phyloP scores from a whole-genome alignment of 805 yeast species.

The Starmerella etchellsii region DNA sequence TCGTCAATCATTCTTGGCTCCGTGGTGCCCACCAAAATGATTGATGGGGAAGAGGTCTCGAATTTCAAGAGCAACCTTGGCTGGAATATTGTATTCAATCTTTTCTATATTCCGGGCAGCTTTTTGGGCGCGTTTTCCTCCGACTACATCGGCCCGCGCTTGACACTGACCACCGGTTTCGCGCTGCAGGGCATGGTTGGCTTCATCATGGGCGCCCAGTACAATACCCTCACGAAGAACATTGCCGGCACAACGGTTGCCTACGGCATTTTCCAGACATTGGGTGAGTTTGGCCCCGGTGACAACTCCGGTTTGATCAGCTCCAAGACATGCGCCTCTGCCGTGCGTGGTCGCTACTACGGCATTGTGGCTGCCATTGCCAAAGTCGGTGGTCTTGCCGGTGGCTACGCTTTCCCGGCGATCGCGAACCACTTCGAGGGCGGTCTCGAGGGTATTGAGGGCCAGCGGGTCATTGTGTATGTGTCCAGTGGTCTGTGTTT shows the following conservation, averaged over 20 bases:
- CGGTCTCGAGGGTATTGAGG: conserved; percentile 31
- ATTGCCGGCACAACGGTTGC: conserved; percentile 73
- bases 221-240: conserved; percentile 41
- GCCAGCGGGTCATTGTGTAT: conserved; percentile 68
- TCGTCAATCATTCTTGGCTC: conserved; percentile 58
- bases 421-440: conserved; percentile 52
- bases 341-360: conserved; percentile 82
- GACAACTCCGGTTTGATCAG: conserved; percentile 82
- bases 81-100: conserved; percentile 80
- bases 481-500: conserved; percentile 66
- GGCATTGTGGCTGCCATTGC: conserved; percentile 87
- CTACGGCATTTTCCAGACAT: conserved; percentile 73
- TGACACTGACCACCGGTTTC: conserved; percentile 60
- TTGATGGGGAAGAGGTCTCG: conserved; percentile 27
- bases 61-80: conserved; percentile 68
- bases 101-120: conserved; percentile 84
- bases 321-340: conserved; percentile 72
- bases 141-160: conserved; percentile 87
- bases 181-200: conserved; percentile 66
- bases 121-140: conserved; percentile 71
- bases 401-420: conserved; percentile 77
- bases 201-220: conserved; percentile 65
- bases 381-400: conserved; percentile 85
- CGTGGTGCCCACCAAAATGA: conserved; percentile 32
- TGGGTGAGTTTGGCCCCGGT: conserved; percentile 94